Evolutionary conservation across 257 asterid genomes (phyloP), one percentile per base, ranked within the genome.

Genomic region (Lycium barbarum): DNA sequence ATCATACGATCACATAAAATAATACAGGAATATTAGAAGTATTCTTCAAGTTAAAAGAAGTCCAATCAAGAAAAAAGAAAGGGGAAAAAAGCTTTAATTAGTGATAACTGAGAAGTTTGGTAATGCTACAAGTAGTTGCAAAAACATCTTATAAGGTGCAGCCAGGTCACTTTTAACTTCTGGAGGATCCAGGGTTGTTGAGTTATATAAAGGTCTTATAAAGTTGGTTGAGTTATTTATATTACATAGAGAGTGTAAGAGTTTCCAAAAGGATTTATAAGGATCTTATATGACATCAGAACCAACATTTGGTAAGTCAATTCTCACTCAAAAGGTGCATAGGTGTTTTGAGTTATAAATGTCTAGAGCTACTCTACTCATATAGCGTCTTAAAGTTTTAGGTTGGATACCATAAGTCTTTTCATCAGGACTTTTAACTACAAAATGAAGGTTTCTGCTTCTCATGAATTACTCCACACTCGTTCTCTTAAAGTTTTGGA

Each of bases 21-120:
- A 65, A 12, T 0, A 65, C 1, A 18, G 43, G 43, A 71, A 18
- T 47, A 20, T 47, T 12, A 45, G 1, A 45, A 72, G 18, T 45
- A 72, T 73, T 73, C 47, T 47, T 45, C 59, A 47, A 49, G 20
- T 74, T 74, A 40, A 22, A 45, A 49, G 35, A 66, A 74, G 43
- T 74, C 58, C n/a, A 45, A 73, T 73, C 6, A 73, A 73, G 58
- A 45, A 73, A 1, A 73, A 45, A n/a, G 9, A 11, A 10, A 45
- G 4, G 72, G 45, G 5, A 4, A 10, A 65, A 0, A 72, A 13
- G 74, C 58, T 72, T 73, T 73, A 45, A 73, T 73, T 58, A 45
- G 58, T 45, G 80, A 73, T 73, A 11, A 20, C 47, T 73, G 80
- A 45, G 6, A 73, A 47, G 12, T 73, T 73, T n/a, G 79, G 57